Base-by-base conservation (phyloP, 1,284 basidiomycete species). In the Grifola frondosa region DNA sequence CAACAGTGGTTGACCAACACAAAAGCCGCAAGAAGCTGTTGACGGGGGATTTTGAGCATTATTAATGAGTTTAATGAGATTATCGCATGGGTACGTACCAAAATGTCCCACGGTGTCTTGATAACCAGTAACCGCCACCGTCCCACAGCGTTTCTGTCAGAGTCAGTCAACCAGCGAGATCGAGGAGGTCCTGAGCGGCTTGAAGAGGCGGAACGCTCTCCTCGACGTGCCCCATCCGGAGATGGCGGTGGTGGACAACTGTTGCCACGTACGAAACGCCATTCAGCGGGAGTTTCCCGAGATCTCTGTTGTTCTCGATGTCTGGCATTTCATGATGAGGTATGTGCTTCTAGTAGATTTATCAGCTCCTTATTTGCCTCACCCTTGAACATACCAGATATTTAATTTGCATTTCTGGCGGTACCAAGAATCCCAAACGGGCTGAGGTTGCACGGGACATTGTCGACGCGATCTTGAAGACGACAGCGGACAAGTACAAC, bases 181-280 rank as follows among this genome's bases (percentile, higher is more conserved):
- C 2, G 34, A 37, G 3, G 55, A 60, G 29, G 30, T 55, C 2
- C 46, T 63, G 2, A 17, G 42, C 7, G 58, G 57, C 11, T 24
- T 54, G 4, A 46, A 42, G 29, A 15, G 22, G 0, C 48, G 54
- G 1, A 50, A 44, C 17, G 37, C 30, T 1, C n/a, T 38, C 3
- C 50, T 59, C 0, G 49, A 42, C 0, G 33, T 58, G 3, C 16
- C 44, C 0, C 19, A 41, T 0, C 57, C 58, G 0, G 51, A 52
- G 28, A 50, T 54, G 37, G 51, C 44, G 0, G 43, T 56, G 11
- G 52, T 45, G 1, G 59, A 61, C 43, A 61, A 59, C 32, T 62
- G 59, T 38, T 61, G 58, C 42, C 43, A 49, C 29, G 50, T 60
- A 5, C 32, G 45, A 26, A 34, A 8, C 17, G 48, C 48, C 17